phyloP scores from a whole-genome alignment of 2,329 filamentous ascomycete species.

The Aspergillus aculeatus region DNA sequence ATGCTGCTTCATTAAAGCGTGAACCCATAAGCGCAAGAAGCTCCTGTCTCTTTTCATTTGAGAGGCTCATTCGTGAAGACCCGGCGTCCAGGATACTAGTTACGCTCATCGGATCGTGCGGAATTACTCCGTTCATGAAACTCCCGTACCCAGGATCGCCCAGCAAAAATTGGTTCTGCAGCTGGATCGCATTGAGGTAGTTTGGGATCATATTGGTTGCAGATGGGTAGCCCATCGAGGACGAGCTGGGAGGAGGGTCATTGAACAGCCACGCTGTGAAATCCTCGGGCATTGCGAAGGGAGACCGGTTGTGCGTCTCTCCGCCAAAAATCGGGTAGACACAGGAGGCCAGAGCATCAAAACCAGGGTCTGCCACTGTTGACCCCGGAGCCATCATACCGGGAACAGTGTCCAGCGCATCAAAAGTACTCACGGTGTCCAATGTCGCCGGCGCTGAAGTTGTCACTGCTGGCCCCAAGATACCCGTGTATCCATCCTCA shows the following conservation, averaged over 20 bases:
- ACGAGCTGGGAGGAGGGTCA: conserved; percentile 57
- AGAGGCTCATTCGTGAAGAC: conserved; percentile 75
- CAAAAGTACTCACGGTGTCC: conserved; percentile 26
- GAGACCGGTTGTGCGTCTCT: conserved; percentile 80
- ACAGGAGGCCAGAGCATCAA: conserved; percentile 40
- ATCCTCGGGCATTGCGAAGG: conserved; percentile 83
- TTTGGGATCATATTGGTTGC: conserved; percentile 41
- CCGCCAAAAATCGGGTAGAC: conserved; percentile 83
- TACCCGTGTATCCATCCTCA: conserved; percentile 21
- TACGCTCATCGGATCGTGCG: conserved; percentile 83
- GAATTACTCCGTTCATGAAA: conserved; percentile 50
- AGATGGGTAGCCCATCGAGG: conserved; percentile 50
- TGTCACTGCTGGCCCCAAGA: conserved; percentile 18
- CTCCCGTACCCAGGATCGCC: conserved; percentile 51
- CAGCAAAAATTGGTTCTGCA: conserved; percentile 52
- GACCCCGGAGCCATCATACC: conserved; percentile 27
- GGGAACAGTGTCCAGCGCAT: conserved; percentile 24
- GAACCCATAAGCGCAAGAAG: conserved; percentile 77
- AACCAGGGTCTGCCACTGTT: conserved; percentile 26
- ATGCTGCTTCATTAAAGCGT: conserved; percentile 77
- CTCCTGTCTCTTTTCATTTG: conserved; percentile 82
- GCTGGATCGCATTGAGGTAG: conserved; percentile 43
- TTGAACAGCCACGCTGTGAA: conserved; percentile 85
- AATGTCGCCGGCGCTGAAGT: conserved; percentile 26
- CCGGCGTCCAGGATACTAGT: conserved; percentile 80